Evolutionary conservation across 2,329 filamentous ascomycete genomes (phyloP).

Genomic region (Pezicula carpinea): DNA sequence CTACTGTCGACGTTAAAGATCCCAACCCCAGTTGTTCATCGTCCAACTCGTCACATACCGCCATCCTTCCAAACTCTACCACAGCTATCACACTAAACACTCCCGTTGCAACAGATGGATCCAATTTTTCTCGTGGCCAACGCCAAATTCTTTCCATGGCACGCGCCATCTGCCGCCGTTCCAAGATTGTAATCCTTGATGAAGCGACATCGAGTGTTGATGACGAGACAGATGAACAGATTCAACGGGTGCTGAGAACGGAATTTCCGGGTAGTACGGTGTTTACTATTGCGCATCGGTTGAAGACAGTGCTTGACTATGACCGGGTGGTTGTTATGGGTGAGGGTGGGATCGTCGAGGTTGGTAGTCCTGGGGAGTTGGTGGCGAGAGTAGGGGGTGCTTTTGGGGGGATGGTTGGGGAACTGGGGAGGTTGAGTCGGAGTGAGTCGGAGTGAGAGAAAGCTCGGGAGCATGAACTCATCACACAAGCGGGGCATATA

Average conservation of each 20-base stretch:
- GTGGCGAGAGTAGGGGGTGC: background rate
- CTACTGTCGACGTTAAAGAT: background rate
- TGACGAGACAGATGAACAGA: background rate
- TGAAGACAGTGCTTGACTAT: conserved; percentile 60
- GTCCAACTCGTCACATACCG: background rate
- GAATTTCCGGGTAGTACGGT: conserved; percentile 44
- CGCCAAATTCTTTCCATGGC: conserved; percentile 1
- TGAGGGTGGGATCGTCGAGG: conserved; percentile 47
- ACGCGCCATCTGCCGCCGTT: background rate
- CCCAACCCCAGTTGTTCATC: background rate
- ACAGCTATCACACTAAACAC: background rate
- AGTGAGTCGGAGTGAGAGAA: background rate
- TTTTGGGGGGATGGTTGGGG: background rate
- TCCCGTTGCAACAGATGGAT: background rate
- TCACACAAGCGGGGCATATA: no score
- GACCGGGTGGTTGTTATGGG: conserved; percentile 55
- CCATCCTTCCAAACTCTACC: background rate
- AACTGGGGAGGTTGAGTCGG: background rate
- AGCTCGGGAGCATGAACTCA: no score
- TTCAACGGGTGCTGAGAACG: background rate
- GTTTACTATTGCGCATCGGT: conserved; percentile 61
- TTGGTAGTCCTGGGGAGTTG: background rate
- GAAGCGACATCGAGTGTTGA: conserved; percentile 2
- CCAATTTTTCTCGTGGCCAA: conserved; percentile 1
- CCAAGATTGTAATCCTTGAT: conserved; percentile 1